Conservation (phyloP, 202 grass and related monocot species). For the Musa balbisiana region DNA sequence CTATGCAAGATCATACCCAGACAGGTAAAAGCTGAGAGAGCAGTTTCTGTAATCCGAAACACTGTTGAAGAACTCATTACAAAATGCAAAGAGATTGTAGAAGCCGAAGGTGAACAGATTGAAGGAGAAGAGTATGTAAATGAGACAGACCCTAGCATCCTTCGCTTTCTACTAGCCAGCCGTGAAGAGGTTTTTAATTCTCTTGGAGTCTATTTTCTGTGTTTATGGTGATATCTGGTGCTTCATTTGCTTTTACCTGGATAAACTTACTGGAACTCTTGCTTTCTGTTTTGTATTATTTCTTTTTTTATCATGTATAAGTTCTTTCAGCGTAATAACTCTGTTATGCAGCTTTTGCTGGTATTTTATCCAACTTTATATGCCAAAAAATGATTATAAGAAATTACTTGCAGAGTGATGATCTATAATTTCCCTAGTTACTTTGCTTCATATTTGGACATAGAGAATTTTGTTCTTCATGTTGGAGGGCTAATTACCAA, state of each 20-base stretch:
- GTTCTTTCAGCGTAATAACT: too few species aligned
- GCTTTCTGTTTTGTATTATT: too few species aligned
- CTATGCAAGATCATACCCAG: constrained; percentile 90
- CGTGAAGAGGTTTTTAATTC: constrained; percentile 65
- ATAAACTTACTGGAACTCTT: neutral
- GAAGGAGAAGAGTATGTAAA: constrained; percentile 93
- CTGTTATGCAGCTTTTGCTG: too few species aligned
- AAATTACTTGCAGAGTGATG: too few species aligned
- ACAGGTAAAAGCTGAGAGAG: constrained; percentile 83
- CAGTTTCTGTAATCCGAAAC: constrained; percentile 70
- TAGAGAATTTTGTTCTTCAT: too few species aligned
- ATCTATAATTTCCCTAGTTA: too few species aligned
- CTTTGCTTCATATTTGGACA: too few species aligned
- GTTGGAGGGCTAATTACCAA: too few species aligned
- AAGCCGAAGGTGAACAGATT: constrained; percentile 92
- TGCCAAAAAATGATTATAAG: too few species aligned
- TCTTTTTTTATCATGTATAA: too few species aligned
- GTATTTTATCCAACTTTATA: too few species aligned
- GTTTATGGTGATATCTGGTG: neutral
- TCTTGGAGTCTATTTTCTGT: neutral
- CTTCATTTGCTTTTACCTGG: neutral
- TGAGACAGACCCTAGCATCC: constrained; percentile 85
- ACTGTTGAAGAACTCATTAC: constrained; percentile 75
- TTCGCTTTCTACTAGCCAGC: constrained; percentile 86
- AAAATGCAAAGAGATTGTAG: constrained; percentile 89